A percentile compares a stretch with the other conserved stretches of the same genome.
These are phyloP conservation scores for Suillus subalutaceus DNA, from an alignment of 768 basidiomycete genomes.

Conservation along the genomic window DNA sequence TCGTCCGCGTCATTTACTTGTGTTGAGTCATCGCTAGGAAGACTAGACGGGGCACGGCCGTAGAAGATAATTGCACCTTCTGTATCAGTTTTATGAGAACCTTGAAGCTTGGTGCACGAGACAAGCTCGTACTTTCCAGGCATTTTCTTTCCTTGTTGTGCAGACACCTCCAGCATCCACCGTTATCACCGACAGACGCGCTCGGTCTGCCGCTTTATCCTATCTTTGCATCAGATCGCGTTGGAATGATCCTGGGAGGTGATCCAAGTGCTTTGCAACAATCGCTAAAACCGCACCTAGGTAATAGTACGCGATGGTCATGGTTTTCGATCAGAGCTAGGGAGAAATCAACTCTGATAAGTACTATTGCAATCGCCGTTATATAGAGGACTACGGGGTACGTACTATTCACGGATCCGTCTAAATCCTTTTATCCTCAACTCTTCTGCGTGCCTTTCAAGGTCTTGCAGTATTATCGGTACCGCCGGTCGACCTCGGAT, in stretches of 20 bases:
- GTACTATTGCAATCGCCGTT: background rate
- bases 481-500: background rate
- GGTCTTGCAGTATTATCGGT: background rate
- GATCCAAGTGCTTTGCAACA: background rate
- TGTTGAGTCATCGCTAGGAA: background rate
- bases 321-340: background rate
- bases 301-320: background rate
- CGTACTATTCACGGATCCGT: too few relatives aligned
- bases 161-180: background rate
- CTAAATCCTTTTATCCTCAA: background rate
- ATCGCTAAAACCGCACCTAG: background rate
- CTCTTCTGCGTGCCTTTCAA: background rate
- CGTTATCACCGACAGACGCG: background rate
- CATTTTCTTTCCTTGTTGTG: background rate
- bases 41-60: background rate
- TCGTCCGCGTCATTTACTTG: background rate
- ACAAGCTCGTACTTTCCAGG: background rate
- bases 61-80: background rate
- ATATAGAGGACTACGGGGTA: background rate
- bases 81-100: background rate
- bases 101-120: background rate
- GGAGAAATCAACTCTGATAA: background rate
- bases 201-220: background rate
- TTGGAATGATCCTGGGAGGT: background rate
- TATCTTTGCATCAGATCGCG: background rate